phyloP scores from a whole-genome alignment of 1,284 basidiomycete genomes.

The Megacollybia platyphylla region DNA sequence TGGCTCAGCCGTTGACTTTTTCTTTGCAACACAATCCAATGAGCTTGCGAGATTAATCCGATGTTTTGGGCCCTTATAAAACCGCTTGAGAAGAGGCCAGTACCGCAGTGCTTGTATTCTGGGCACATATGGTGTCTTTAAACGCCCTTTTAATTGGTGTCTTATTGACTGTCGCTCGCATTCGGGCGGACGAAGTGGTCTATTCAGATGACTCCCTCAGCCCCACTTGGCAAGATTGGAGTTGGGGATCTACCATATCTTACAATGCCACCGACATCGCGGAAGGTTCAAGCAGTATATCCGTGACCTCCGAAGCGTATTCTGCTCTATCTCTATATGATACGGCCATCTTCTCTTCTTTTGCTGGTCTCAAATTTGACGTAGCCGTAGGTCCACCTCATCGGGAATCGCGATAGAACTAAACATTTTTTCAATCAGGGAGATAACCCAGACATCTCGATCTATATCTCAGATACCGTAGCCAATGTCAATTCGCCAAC shows the following conservation, averaged over 20 bases:
- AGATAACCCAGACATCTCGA: constrained; percentile 23
- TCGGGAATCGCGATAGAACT: not conserved
- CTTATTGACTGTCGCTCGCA: not conserved
- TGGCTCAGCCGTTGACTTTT: no score
- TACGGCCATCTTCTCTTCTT: constrained; percentile 21
- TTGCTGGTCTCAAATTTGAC: constrained; percentile 32
- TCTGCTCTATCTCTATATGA: constrained; percentile 30
- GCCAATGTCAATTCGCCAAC: constrained; percentile 20
- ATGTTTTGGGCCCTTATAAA: no score
- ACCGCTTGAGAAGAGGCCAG: no score
- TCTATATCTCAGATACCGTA: constrained; percentile 22
- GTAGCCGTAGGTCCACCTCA: constrained; percentile 20
- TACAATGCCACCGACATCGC: constrained; percentile 31
- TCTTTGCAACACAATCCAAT: no score
- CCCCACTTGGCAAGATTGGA: constrained; percentile 37
- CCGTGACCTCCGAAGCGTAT: constrained; percentile 24
- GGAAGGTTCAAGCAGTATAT: constrained; percentile 27
- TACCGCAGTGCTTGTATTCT: no score
- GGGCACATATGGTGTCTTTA: no score
- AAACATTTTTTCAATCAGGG: constrained; percentile 15
- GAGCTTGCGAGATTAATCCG: no score
- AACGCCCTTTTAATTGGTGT: not conserved
- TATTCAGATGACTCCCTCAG: constrained; percentile 24
- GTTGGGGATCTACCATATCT: constrained; percentile 29
- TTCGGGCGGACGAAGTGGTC: constrained; percentile 16